Evolutionary conservation across 2,329 filamentous ascomycete genomes (phyloP).

Genomic region (Cladophialophora exuberans): DNA sequence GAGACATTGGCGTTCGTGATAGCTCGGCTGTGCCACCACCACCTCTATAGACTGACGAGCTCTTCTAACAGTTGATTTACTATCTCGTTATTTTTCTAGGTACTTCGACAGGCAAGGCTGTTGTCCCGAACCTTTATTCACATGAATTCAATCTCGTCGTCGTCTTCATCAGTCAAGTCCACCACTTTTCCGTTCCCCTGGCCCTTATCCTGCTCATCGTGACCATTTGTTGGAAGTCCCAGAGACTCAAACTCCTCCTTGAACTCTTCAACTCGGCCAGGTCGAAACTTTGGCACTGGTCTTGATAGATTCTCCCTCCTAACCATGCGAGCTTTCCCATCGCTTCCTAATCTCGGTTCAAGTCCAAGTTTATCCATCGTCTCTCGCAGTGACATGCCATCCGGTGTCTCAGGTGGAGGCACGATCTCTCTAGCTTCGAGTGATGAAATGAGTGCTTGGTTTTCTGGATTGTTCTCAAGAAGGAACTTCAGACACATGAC

Average conservation of each 20-base stretch:
- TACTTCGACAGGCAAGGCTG: too few relatives aligned
- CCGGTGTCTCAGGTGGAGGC: constrained; percentile 39
- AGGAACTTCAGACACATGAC: constrained; percentile 83
- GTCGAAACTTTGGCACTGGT: neutral
- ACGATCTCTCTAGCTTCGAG: constrained; percentile 49
- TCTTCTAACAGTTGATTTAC: too few relatives aligned
- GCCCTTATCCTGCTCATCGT: constrained; percentile 5
- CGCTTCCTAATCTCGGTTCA: constrained; percentile 47
- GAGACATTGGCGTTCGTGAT: too few relatives aligned
- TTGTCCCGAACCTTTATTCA: neutral
- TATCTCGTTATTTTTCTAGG: too few relatives aligned
- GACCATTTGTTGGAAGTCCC: neutral
- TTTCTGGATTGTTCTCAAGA: constrained; percentile 54
- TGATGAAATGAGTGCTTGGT: constrained; percentile 58
- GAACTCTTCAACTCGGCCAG: constrained; percentile 3
- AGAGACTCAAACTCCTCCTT: constrained; percentile 5
- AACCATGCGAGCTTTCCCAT: constrained; percentile 40
- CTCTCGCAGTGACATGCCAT: constrained; percentile 37
- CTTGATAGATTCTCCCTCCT: too few relatives aligned
- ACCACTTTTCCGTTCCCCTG: constrained; percentile 21
- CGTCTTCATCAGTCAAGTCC: neutral
- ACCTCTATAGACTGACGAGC: too few relatives aligned
- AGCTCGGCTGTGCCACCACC: too few relatives aligned
- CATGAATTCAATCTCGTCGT: constrained; percentile 23
- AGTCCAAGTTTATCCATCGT: constrained; percentile 47